These are phyloP conservation scores for Coccomyxa sp. DNA, from an alignment of 139 green algal species.

Conservation along the genomic window DNA sequence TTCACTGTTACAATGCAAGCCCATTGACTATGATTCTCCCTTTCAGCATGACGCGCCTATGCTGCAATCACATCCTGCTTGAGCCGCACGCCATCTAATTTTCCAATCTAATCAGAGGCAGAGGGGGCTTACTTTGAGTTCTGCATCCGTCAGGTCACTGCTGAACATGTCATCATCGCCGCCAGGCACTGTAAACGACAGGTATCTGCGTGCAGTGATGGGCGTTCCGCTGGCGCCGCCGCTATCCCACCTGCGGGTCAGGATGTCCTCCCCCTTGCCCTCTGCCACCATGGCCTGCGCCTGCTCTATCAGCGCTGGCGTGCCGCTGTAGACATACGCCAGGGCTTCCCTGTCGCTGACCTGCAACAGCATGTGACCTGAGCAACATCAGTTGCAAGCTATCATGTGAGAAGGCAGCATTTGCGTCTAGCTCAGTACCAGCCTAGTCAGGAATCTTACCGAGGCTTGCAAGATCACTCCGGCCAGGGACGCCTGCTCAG, in stretches of 20 bases:
- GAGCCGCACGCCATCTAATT: too few relatives aligned
- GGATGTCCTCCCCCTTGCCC: slow-evolving; percentile 43
- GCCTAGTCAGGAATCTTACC: too few relatives aligned
- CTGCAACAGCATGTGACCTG: too few relatives aligned
- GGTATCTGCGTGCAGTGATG: slow-evolving; percentile 38
- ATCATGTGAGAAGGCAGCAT: too few relatives aligned
- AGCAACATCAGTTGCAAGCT: too few relatives aligned
- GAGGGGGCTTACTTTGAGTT: slow-evolving; percentile 23
- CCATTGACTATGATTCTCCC: too few relatives aligned
- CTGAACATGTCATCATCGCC: slow-evolving; percentile 75
- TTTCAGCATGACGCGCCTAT: too few relatives aligned
- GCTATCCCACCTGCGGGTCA: slow-evolving; percentile 11
- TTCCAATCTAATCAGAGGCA: too few relatives aligned
- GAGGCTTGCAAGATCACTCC: slow-evolving; percentile 52
- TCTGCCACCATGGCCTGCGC: slow-evolving; percentile 34
- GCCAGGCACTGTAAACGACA: slow-evolving; percentile 21
- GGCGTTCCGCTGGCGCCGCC: slow-evolving; percentile 28
- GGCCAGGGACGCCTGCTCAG: slow-evolving; percentile 12
- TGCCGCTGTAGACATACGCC: slow-evolving; percentile 8
- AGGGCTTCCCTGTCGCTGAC: slow-evolving; percentile 56
- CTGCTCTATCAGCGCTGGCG: not conserved
- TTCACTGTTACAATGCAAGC: too few relatives aligned
- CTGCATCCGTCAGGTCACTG: slow-evolving; percentile 20
- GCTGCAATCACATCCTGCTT: too few relatives aligned
- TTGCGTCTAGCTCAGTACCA: too few relatives aligned